phyloP scores from a whole-genome alignment of 352 stramenopile genomes.

The Stramenopiles sp. region DNA sequence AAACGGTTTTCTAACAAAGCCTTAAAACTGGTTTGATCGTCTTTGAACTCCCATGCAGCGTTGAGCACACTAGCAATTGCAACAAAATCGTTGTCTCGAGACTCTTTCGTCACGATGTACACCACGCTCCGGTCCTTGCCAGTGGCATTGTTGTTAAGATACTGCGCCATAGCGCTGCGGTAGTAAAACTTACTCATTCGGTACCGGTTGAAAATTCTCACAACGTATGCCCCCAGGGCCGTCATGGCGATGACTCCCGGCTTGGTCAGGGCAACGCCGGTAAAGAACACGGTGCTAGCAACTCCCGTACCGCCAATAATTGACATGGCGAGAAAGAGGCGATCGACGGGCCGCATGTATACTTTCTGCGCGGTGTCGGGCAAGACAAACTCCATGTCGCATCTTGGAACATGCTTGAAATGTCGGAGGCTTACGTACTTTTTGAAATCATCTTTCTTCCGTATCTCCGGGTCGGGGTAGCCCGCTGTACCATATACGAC shows the following conservation, averaged over 20 bases:
- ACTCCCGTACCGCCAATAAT: neutral
- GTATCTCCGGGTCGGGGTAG: neutral
- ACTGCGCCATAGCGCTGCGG: neutral
- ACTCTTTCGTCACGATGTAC: neutral
- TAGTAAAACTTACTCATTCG: conserved; percentile 6
- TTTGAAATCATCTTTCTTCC: no score
- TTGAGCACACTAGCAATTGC: neutral
- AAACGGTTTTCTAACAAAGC: no score
- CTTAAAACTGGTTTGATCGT: neutral
- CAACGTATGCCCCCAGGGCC: neutral
- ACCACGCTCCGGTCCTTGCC: neutral
- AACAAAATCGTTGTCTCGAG: neutral
- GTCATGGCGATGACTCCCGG: neutral
- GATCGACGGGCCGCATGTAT: neutral
- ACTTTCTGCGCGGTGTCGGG: neutral
- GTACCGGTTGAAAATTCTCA: neutral
- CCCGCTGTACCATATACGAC: neutral
- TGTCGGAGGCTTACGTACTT: neutral
- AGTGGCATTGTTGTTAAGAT: neutral
- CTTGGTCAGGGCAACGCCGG: neutral
- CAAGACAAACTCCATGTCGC: neutral
- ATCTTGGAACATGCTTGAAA: neutral
- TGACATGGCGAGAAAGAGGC: neutral
- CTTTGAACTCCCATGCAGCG: neutral
- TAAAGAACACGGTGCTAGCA: neutral